Base-by-base conservation (phyloP, 371 early-diverging fungal species). In the Synchytrium microbalum region DNA sequence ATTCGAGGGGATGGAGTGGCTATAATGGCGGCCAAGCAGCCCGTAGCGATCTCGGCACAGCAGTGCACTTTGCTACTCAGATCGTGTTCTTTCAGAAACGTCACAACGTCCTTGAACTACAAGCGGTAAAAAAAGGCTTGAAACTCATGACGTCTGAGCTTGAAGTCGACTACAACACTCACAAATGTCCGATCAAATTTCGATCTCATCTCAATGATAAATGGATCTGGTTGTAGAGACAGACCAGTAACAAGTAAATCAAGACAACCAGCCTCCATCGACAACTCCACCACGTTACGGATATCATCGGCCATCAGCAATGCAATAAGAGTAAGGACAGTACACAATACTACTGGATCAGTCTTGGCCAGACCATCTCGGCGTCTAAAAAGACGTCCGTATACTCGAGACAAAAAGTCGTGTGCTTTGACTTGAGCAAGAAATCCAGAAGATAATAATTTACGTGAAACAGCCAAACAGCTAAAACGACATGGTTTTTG, bases 401-500 rank as follows among this genome's bases (percentile, higher is more conserved):
- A 70, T 54, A 75, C 57, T 23, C 56, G 26, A 10, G 61, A 26
- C 5, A 73, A 5, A 52, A 67, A 67, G 26, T 71, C 65, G 55
- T 71, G 72, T 0, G 76, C 73, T 8, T 72, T 68, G 29, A 73
- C 61, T 16, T 72, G 68, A 32, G 32, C 23, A 2, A 73, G 24
- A 58, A 71, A 75, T n/a, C 55, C 60, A 13, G 23, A 51, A 25
- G 63, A 46, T 24, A 59, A 19, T 5, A 69, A 24, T 75, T 23
- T 54, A 33, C 19, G 60, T 25, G 27, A 73, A 56, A 24, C 71
- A 71, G 58, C 46, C 46, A 61, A 24, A 29, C 55, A 61, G 54
- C 62, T 61, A 33, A 28, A n/a, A 26, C 57, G 24, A 57, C 16
- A 13, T 13, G n/a, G n/a, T 13, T 14, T 14, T 14, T 51, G 13